A percentile compares a stretch with the other conserved stretches of the same genome.
Evolutionary conservation across 495 filamentous ascomycete species (phyloP).

Genomic region (Penicillium roqueforti): DNA sequence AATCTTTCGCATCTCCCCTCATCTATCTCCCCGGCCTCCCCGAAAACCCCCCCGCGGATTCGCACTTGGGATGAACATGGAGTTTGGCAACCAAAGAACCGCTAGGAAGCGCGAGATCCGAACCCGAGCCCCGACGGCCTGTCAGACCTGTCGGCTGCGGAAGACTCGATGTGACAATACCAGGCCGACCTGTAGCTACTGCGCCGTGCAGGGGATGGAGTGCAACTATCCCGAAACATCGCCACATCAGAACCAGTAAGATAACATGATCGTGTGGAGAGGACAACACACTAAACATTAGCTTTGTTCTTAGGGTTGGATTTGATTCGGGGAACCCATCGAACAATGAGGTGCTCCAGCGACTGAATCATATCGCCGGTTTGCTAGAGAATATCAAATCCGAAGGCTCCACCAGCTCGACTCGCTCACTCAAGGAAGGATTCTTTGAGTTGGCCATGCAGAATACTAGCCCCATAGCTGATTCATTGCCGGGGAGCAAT

Average conservation of each 20-base stretch:
- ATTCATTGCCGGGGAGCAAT: slow-evolving; percentile 14
- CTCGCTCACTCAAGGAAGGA: slow-evolving; percentile 17
- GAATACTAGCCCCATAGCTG: slow-evolving; percentile 14
- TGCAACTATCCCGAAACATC: slow-evolving; percentile 29
- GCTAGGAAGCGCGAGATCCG: slow-evolving; percentile 25
- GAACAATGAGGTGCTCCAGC: slow-evolving; percentile 23
- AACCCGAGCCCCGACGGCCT: slow-evolving; percentile 28
- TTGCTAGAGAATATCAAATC: slow-evolving; percentile 26
- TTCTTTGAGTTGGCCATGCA: slow-evolving; percentile 18
- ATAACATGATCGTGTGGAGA: neutral
- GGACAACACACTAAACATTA: slow-evolving; percentile 1
- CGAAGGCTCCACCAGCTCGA: slow-evolving; percentile 15
- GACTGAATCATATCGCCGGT: slow-evolving; percentile 21
- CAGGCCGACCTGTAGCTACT: slow-evolving; percentile 29
- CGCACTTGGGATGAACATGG: slow-evolving; percentile 13
- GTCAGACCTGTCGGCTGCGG: slow-evolving; percentile 27
- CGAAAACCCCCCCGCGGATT: slow-evolving; percentile 11
- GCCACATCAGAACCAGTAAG: slow-evolving; percentile 23
- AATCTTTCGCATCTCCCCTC: slow-evolving; percentile 3
- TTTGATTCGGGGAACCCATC: slow-evolving; percentile 15
- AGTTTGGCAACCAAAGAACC: slow-evolving; percentile 12
- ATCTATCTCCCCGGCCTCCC: slow-evolving; percentile 19
- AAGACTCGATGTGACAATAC: slow-evolving; percentile 32
- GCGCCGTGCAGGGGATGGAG: slow-evolving; percentile 20
- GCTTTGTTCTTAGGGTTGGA: slow-evolving; percentile 9